Conservation (phyloP, 2,329 filamentous ascomycete genomes). For the Ophiostoma novo-ulmi region DNA sequence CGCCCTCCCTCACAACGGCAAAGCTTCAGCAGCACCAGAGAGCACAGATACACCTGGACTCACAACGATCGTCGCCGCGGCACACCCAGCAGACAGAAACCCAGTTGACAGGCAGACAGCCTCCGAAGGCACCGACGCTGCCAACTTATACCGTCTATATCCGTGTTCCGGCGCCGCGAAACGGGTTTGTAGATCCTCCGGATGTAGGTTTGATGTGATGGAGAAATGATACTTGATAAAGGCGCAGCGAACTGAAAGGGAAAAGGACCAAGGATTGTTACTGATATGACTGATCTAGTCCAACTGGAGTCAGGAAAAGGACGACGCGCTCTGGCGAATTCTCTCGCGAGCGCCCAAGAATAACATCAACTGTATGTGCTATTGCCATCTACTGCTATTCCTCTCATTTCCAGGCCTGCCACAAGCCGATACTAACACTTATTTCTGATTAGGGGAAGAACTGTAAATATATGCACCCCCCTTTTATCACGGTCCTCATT, state of each 20-base stretch:
- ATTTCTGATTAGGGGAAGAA: slow-evolving; percentile 54
- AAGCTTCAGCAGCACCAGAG: slow-evolving; percentile 9
- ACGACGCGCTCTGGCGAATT: slow-evolving; percentile 83
- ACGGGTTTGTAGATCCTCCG: slow-evolving; percentile 84
- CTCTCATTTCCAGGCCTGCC: not conserved
- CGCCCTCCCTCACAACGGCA: not conserved
- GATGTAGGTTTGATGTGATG: slow-evolving; percentile 51
- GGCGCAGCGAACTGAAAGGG: not conserved
- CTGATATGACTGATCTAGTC: slow-evolving; percentile 48
- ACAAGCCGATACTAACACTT: not conserved
- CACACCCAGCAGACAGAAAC: slow-evolving; percentile 13
- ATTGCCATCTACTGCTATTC: slow-evolving; percentile 5
- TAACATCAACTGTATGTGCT: slow-evolving; percentile 73
- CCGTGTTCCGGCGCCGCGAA: slow-evolving; percentile 80
- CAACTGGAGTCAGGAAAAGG: slow-evolving; percentile 82
- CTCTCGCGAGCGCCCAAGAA: slow-evolving; percentile 75
- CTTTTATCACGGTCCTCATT: not conserved
- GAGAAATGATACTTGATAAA: not conserved
- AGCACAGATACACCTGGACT: not conserved
- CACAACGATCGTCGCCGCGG: not conserved
- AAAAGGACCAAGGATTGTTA: not conserved
- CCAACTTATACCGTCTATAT: slow-evolving; percentile 74
- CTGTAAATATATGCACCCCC: slow-evolving; percentile 46
- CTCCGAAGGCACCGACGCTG: slow-evolving; percentile 20
- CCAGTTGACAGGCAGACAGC: not conserved